phyloP scores from a whole-genome alignment of 2,329 filamentous ascomycete species.

The Fusarium sp. region DNA sequence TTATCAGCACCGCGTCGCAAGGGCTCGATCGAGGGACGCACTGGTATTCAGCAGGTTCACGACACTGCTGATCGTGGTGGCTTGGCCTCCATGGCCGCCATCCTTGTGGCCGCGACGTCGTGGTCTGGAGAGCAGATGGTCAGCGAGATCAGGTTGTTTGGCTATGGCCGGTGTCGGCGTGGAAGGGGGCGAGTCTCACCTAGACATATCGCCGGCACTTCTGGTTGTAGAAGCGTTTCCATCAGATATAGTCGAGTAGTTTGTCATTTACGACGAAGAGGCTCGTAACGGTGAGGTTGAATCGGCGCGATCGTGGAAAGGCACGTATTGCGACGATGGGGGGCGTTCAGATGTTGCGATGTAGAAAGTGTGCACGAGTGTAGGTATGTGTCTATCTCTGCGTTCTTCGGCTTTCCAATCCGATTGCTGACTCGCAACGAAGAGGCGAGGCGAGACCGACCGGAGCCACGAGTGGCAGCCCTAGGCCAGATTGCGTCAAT shows the following conservation, averaged over 20 bases:
- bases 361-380: constrained; percentile 15
- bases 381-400: constrained; percentile 34
- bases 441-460: constrained; percentile 20
- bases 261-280: constrained; percentile 59
- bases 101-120: constrained; percentile 77
- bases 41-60: constrained; percentile 98
- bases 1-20: constrained; percentile 28
- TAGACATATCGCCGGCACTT: constrained; percentile 61
- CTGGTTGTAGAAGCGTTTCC: constrained; percentile 56
- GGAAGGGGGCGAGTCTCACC: constrained; percentile 49
- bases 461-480: constrained; percentile 16
- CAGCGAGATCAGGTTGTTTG: constrained; percentile 16
- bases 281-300: neutral
- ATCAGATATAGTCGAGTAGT: constrained; percentile 66
- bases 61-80: constrained; percentile 89
- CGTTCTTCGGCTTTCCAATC: constrained; percentile 30
- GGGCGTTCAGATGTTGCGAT: neutral
- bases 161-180: constrained; percentile 17
- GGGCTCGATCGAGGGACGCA: constrained; percentile 55
- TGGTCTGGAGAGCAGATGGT: constrained; percentile 52
- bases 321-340: neutral
- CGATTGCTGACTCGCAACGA: constrained; percentile 37
- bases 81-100: constrained; percentile 75
- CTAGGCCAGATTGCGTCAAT: constrained; percentile 43
- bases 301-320: constrained; percentile 22